A percentile compares a stretch with the other conserved stretches of the same genome.
Evolutionary conservation across 257 asterid species (phyloP).

Genomic region (Parsonsia alboflavescens): DNA sequence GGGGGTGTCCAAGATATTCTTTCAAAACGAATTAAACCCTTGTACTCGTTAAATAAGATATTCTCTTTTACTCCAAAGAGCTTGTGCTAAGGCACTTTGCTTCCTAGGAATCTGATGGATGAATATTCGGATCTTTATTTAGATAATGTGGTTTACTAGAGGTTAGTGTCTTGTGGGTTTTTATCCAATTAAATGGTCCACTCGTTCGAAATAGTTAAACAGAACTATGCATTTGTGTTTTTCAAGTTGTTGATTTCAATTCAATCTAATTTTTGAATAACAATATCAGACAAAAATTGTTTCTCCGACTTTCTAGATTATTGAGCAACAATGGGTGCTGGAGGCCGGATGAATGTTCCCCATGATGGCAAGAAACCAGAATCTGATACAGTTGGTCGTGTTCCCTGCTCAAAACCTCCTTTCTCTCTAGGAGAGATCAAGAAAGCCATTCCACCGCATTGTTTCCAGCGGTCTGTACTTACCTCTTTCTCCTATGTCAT

Average conservation of each 20-base stretch:
- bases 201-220: neutral
- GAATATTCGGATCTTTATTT: neutral
- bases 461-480: slow-evolving; percentile 75
- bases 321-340: slow-evolving; percentile 77
- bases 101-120: neutral
- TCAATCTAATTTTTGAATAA: neutral
- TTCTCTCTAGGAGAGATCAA: slow-evolving; percentile 64
- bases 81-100: neutral
- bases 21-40: neutral
- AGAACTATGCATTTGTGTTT: neutral
- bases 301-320: slow-evolving; percentile 33
- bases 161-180: neutral
- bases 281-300: neutral
- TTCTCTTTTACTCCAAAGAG: neutral
- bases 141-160: neutral
- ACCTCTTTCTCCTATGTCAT: slow-evolving; percentile 68
- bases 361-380: slow-evolving; percentile 39
- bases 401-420: slow-evolving; percentile 68
- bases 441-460: slow-evolving; percentile 86
- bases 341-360: slow-evolving; percentile 69
- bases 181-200: neutral
- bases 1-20: neutral
- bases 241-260: neutral
- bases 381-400: slow-evolving; percentile 42
- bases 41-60: neutral